These are phyloP conservation scores for Inga laurina DNA, from an alignment of 306 rosid genomes.

Conservation along the genomic window DNA sequence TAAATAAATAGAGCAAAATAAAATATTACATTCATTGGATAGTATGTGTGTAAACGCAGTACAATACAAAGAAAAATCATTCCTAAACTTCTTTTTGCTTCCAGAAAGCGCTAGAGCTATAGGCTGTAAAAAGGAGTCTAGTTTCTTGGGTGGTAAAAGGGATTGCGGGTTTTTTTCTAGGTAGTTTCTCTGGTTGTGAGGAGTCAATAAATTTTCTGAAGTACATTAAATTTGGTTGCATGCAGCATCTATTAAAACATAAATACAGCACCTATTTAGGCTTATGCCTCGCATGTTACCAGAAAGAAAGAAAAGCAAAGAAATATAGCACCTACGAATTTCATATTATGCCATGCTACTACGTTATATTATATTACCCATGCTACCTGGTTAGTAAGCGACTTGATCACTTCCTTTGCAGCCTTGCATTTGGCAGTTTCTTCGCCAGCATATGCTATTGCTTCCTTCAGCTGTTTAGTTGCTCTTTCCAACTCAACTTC, in stretches of 20 bases:
- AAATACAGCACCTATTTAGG: background rate
- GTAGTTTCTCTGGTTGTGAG: background rate
- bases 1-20: conserved; percentile 4
- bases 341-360: background rate
- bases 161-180: background rate
- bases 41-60: background rate
- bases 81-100: background rate
- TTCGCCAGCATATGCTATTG: conserved; percentile 79
- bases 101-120: conserved; percentile 1
- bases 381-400: conserved; percentile 90
- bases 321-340: background rate
- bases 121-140: conserved; percentile 16
- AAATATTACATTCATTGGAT: background rate
- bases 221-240: background rate
- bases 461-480: conserved; percentile 91
- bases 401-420: conserved; percentile 97
- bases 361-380: background rate
- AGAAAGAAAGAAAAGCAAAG: background rate
- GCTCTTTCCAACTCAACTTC: conserved; percentile 90
- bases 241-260: background rate
- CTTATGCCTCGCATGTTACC: background rate
- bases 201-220: background rate
- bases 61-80: background rate
- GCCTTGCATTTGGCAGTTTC: conserved; percentile 89
- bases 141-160: conserved; percentile 14